Evolutionary conservation across 2,329 filamentous ascomycete genomes (phyloP), one percentile per base, ranked within the genome.

Genomic region (Stenocarpella maydis): DNA sequence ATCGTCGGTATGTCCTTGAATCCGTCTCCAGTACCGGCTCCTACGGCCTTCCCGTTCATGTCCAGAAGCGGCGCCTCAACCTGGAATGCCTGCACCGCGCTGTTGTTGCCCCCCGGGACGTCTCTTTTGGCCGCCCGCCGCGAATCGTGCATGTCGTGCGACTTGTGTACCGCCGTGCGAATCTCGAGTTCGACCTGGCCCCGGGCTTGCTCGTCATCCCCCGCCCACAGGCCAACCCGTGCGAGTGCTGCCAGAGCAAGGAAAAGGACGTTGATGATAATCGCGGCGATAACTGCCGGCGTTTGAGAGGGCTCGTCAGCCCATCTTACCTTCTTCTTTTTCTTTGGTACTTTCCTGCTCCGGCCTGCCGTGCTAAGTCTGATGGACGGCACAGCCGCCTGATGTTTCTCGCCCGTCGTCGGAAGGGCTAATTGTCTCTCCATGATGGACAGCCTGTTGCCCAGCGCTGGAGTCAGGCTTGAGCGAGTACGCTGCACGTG

Each of bases 41-140:
- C 64, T 2, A 69, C 54, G 28, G 67, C 68, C 37, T 15, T 67
- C 12, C 68, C 68, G 7, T 47, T 60, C 47, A 53, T 21, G 0
- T 54, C 64, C 7, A 69, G 26, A 28, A 69, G 47, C n/a, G 68
- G 68, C 14, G 67, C 68, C 14, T 69, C 68, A 6, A 69, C 68
- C 19, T 45, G 34, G n/a, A 69, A 63, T 2, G 68, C 61, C 54
- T 69, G 68, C 10, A 69, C 24, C 21, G 47, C 54, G 37, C 39
- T 52, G 21, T 41, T 63, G 28, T 53, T 49, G 19, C 54, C 53
- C 14, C 58, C 58, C 1, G 58, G 58, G 58, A 63, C 43, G 15
- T 63, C 58, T 19, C 58, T 49, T 43, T 8, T 63, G n/a, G 24
- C 41, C n/a, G n/a, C 41, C n/a, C 43, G 26, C 26, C 58, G 58